Percentiles rank a stretch among this genome's conserved stretches.
Evolutionary conservation across 2,329 filamentous ascomycete species (phyloP).

Genomic region (Microsporum canis): DNA sequence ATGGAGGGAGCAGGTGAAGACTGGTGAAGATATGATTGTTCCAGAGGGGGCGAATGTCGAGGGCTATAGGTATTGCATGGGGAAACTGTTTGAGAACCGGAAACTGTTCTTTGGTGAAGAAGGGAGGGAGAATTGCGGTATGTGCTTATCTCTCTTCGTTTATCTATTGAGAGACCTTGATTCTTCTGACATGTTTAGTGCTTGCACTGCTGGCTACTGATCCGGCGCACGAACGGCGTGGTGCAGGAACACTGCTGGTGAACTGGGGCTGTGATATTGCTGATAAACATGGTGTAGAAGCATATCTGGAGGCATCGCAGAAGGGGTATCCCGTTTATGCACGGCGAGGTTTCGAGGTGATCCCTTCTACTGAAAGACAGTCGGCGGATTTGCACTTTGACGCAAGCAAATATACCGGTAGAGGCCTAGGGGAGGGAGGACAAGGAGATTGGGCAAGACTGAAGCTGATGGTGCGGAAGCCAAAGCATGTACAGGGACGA

Average conservation of each 20-base stretch:
- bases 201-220: slow-evolving; percentile 26
- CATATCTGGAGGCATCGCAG: slow-evolving; percentile 19
- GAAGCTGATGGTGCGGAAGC: slow-evolving; percentile 9
- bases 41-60: slow-evolving; percentile 8
- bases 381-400: slow-evolving; percentile 9
- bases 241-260: slow-evolving; percentile 21
- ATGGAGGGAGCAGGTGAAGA: slow-evolving; percentile 7
- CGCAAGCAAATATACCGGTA: slow-evolving; percentile 7
- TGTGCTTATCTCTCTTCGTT: background rate
- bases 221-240: slow-evolving; percentile 20
- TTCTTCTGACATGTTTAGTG: slow-evolving; percentile 15
- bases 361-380: slow-evolving; percentile 7
- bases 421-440: slow-evolving; percentile 5
- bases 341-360: slow-evolving; percentile 21
- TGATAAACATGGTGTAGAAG: slow-evolving; percentile 16
- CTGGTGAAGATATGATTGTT: slow-evolving; percentile 6
- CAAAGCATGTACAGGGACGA: background rate
- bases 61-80: slow-evolving; percentile 8
- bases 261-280: slow-evolving; percentile 19
- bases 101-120: slow-evolving; percentile 10
- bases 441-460: slow-evolving; percentile 9
- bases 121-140: slow-evolving; percentile 12
- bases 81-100: slow-evolving; percentile 5
- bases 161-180: background rate
- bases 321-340: slow-evolving; percentile 20